phyloP scores from a whole-genome alignment of 805 yeast genomes.

The Komagataella kurtzmanii region DNA sequence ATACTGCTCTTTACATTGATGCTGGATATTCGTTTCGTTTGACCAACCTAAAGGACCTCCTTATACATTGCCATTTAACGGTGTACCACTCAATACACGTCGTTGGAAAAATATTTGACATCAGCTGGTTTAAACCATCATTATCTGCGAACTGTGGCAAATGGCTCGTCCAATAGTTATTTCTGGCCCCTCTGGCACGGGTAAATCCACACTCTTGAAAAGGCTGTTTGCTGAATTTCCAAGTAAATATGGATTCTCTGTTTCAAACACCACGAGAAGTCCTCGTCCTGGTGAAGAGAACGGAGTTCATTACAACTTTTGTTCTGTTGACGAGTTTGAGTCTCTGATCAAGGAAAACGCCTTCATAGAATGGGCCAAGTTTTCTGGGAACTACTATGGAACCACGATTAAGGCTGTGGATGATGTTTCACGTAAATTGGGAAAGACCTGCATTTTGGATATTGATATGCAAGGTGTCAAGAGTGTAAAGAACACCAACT shows the following conservation, averaged over 20 bases:
- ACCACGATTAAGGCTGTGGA: slow-evolving; percentile 80
- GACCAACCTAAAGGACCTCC: background rate
- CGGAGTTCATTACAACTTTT: slow-evolving; percentile 85
- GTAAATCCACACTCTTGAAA: slow-evolving; percentile 89
- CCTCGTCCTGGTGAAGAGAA: slow-evolving; percentile 89
- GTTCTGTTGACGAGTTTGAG: slow-evolving; percentile 69
- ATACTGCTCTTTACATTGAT: background rate
- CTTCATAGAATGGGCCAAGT: slow-evolving; percentile 96
- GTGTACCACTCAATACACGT: background rate
- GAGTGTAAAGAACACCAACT: slow-evolving; percentile 68
- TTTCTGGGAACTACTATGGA: slow-evolving; percentile 96
- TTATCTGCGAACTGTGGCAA: background rate
- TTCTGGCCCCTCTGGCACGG: slow-evolving; percentile 96
- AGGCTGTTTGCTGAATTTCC: slow-evolving; percentile 86
- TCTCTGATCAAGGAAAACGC: slow-evolving; percentile 56
- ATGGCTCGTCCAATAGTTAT: slow-evolving; percentile 74
- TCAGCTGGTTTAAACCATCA: background rate
- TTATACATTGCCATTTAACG: background rate
- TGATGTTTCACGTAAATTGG: slow-evolving; percentile 44
- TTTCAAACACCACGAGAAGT: slow-evolving; percentile 81
- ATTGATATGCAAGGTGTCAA: slow-evolving; percentile 99
- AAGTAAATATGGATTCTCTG: slow-evolving; percentile 81
- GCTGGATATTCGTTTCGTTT: background rate
- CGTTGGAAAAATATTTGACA: background rate
- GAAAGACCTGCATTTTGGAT: slow-evolving; percentile 80